These are phyloP conservation scores for Lycium ferocissimum DNA, from an alignment of 257 asterid genomes.

Conservation along the genomic window DNA sequence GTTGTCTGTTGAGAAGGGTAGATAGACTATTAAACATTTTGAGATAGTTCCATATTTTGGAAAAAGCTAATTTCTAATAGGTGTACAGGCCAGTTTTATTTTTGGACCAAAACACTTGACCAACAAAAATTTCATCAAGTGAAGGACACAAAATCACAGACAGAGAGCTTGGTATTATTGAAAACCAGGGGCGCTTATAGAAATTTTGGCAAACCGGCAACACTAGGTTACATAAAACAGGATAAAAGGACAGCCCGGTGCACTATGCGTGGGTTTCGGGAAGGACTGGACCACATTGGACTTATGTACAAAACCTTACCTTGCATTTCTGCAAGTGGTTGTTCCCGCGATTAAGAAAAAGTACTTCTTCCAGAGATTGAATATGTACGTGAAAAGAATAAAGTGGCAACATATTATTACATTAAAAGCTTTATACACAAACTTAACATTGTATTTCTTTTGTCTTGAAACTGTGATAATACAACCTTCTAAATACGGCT, in stretches of 20 bases:
- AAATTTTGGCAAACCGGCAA: background rate
- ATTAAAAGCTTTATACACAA: background rate
- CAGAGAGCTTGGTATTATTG: background rate
- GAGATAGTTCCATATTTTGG: background rate
- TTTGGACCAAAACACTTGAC: slow-evolving; percentile 19
- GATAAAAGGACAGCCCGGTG: background rate
- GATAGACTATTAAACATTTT: background rate
- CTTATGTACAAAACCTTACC: background rate
- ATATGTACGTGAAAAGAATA: background rate
- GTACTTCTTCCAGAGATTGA: background rate
- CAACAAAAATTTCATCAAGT: background rate
- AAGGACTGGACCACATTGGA: background rate
- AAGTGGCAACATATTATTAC: background rate
- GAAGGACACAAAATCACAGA: background rate
- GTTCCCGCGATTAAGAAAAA: background rate
- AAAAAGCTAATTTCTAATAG: background rate
- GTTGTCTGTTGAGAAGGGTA: background rate
- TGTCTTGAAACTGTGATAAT: slow-evolving; percentile 12
- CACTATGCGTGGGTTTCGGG: background rate
- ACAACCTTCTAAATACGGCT: background rate
- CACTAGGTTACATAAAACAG: background rate
- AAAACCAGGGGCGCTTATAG: background rate
- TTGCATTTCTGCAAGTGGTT: background rate
- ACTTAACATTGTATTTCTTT: slow-evolving; percentile 20
- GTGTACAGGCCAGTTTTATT: background rate